Percentiles rank a stretch among this genome's conserved stretches.
phyloP scores from a whole-genome alignment of 1,284 basidiomycete species.

The Leccinum cinnamomeum region DNA sequence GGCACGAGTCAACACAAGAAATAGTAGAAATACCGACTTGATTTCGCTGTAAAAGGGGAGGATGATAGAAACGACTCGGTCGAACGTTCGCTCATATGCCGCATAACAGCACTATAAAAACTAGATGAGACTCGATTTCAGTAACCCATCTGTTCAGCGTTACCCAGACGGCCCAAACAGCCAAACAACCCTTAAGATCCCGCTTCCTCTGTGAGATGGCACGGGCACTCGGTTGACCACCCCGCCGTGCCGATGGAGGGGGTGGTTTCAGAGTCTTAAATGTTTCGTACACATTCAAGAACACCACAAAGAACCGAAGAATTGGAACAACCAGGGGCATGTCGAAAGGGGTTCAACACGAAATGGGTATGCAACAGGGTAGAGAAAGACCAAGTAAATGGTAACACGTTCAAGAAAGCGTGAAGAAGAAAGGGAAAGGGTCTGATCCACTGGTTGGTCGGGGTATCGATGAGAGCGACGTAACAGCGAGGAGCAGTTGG shows the following conservation, averaged over 20 bases:
- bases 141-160: slow-evolving; percentile 28
- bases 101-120: slow-evolving; percentile 57
- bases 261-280: slow-evolving; percentile 77
- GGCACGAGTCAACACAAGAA: slow-evolving; percentile 71
- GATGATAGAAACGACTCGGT: slow-evolving; percentile 62
- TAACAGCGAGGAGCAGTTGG: background rate
- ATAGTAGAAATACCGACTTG: slow-evolving; percentile 67
- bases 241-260: slow-evolving; percentile 56
- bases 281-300: slow-evolving; percentile 77
- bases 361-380: slow-evolving; percentile 12
- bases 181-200: slow-evolving; percentile 77
- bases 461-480: slow-evolving; percentile 22
- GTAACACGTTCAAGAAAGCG: slow-evolving; percentile 1
- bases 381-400: slow-evolving; percentile 2
- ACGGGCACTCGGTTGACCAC: slow-evolving; percentile 59
- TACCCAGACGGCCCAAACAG: slow-evolving; percentile 84
- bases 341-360: slow-evolving; percentile 9
- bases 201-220: slow-evolving; percentile 73
- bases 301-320: slow-evolving; percentile 66
- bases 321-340: slow-evolving; percentile 72
- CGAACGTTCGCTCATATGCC: slow-evolving; percentile 62
- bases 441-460: slow-evolving; percentile 6
- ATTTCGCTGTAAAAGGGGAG: slow-evolving; percentile 79
- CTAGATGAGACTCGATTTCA: slow-evolving; percentile 20
- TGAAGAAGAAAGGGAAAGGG: slow-evolving; percentile 7